Evolutionary conservation across 345 rosid species (phyloP).

Genomic region (Salix purpurea): DNA sequence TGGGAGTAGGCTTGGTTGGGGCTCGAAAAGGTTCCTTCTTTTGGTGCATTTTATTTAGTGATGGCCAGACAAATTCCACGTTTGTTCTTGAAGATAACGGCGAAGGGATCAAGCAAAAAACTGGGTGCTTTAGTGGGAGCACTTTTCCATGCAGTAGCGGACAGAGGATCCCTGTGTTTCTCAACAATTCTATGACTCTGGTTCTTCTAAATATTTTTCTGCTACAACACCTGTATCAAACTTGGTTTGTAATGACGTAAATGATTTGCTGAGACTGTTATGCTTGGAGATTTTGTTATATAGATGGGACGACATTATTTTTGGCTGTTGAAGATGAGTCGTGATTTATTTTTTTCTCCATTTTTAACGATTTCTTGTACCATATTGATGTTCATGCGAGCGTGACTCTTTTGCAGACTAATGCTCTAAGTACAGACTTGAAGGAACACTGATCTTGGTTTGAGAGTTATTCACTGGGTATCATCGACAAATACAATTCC

Average conservation of each 20-base stretch:
- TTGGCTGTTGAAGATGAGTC: background rate
- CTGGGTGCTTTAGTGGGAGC: slow-evolving; percentile 79
- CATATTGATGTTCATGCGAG: background rate
- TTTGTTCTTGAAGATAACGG: slow-evolving; percentile 80
- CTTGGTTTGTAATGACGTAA: slow-evolving; percentile 2
- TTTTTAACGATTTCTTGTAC: background rate
- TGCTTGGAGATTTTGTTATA: slow-evolving; percentile 7
- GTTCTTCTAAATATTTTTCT: slow-evolving; percentile 17
- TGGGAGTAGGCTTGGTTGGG: slow-evolving; percentile 68
- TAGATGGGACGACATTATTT: background rate
- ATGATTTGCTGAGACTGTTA: background rate
- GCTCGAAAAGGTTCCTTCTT: slow-evolving; percentile 57
- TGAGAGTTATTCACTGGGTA: background rate
- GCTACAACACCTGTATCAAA: slow-evolving; percentile 7
- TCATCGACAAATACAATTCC: too few species aligned
- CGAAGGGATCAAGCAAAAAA: slow-evolving; percentile 69
- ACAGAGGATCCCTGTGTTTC: slow-evolving; percentile 17
- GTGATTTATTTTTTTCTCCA: background rate
- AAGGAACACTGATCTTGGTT: background rate
- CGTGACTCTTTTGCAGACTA: background rate
- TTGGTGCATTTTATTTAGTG: slow-evolving; percentile 68
- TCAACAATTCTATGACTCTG: slow-evolving; percentile 11
- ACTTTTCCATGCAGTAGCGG: slow-evolving; percentile 56
- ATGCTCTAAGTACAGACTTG: background rate
- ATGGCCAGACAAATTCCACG: slow-evolving; percentile 52